These are phyloP conservation scores for Xenosphaeropsis pyriputrescens DNA, from an alignment of 2,329 filamentous ascomycete genomes.

Conservation along the genomic window DNA sequence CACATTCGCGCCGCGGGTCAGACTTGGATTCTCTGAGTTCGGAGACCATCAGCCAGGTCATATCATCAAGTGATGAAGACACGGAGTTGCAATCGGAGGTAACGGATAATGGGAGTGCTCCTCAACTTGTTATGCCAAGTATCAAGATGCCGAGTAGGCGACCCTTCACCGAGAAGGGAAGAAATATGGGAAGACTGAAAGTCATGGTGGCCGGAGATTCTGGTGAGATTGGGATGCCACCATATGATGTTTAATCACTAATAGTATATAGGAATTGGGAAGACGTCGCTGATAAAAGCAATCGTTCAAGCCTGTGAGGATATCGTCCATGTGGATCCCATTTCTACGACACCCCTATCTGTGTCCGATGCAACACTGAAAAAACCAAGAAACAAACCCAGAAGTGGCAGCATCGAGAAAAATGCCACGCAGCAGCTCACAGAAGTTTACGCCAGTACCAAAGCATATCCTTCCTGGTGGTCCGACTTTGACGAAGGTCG, in stretches of 20 bases:
- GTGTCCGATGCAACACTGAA: slow-evolving; percentile 11
- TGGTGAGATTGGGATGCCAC: slow-evolving; percentile 32
- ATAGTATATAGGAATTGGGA: slow-evolving; percentile 52
- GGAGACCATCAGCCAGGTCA: slow-evolving; percentile 21
- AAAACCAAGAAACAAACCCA: slow-evolving; percentile 13
- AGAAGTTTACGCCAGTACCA: slow-evolving; percentile 68
- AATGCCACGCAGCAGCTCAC: slow-evolving; percentile 29
- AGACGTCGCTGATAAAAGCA: slow-evolving; percentile 78
- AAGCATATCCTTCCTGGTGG: slow-evolving; percentile 83
- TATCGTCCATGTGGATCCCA: slow-evolving; percentile 76
- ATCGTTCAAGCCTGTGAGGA: slow-evolving; percentile 79
- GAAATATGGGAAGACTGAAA: slow-evolving; percentile 72
- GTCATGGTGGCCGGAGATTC: slow-evolving; percentile 71
- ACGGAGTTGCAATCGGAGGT: slow-evolving; percentile 28
- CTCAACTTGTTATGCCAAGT: slow-evolving; percentile 95
- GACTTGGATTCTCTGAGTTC: slow-evolving; percentile 32
- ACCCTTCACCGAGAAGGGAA: slow-evolving; percentile 81
- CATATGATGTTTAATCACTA: slow-evolving; percentile 2
- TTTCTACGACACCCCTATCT: slow-evolving; percentile 19
- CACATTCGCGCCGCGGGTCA: slow-evolving; percentile 36
- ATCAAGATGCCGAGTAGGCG: slow-evolving; percentile 79
- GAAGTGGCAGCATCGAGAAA: slow-evolving; percentile 9
- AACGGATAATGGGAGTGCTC: slow-evolving; percentile 36
- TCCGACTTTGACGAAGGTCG: slow-evolving; percentile 57
- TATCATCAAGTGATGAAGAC: slow-evolving; percentile 16